Conservation (phyloP, 2,329 filamentous ascomycete species). For the Aspergillus sp. region DNA sequence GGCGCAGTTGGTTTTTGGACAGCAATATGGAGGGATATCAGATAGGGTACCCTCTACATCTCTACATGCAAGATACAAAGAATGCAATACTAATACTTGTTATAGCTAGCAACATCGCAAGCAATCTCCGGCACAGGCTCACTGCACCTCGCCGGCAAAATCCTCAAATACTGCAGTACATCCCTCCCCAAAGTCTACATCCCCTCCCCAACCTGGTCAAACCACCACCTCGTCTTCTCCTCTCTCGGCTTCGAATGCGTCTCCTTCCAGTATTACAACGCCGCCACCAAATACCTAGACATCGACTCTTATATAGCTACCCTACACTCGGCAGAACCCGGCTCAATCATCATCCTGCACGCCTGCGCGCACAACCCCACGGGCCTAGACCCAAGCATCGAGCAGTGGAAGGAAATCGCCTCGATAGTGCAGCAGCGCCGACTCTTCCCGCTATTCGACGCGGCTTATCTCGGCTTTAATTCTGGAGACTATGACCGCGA, state of each 20-base stretch:
- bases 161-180: conserved; percentile 13
- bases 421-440: conserved; percentile 68
- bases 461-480: conserved; percentile 30
- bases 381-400: conserved; percentile 83
- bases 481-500: conserved; percentile 29
- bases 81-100: not conserved
- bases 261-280: conserved; percentile 26
- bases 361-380: conserved; percentile 97
- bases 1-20: conserved; percentile 78
- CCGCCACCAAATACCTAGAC: conserved; percentile 18
- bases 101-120: conserved; percentile 55
- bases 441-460: conserved; percentile 74
- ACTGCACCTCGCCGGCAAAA: conserved; percentile 24
- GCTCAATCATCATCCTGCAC: conserved; percentile 83
- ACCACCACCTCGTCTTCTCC: conserved; percentile 93
- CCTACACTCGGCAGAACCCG: conserved; percentile 60
- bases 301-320: conserved; percentile 20
- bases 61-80: too few species aligned
- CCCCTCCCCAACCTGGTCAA: conserved; percentile 92
- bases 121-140: conserved; percentile 81
- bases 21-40: conserved; percentile 4
- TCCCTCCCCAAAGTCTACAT: conserved; percentile 65
- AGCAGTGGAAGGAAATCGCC: conserved; percentile 89
- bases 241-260: conserved; percentile 76
- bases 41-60: too few species aligned